A percentile compares a stretch with the other conserved stretches of the same genome.
Evolutionary conservation across 495 filamentous ascomycete species (phyloP).

Genomic region (Sabuloglossum arenarium): DNA sequence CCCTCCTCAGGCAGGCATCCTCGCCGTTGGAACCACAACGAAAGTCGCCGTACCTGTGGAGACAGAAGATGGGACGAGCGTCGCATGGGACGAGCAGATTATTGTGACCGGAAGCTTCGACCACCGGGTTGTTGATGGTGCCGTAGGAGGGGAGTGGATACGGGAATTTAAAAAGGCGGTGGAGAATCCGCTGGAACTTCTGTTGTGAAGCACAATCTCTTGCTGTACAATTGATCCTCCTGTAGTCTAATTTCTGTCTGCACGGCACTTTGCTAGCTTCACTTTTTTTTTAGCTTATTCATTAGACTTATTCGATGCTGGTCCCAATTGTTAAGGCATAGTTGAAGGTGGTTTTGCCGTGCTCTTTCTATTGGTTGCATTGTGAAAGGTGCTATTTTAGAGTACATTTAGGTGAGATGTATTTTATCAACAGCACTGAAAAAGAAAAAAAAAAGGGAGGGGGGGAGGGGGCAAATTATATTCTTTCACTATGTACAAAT

Average conservation of each 20-base stretch:
- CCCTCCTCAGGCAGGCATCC: constrained; percentile 88
- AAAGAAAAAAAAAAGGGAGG: background rate
- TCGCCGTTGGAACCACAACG: constrained; percentile 82
- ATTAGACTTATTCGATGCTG: no score
- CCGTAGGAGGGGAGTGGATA: constrained; percentile 94
- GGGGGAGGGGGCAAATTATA: no score
- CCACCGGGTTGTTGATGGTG: constrained; percentile 86
- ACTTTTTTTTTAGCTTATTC: no score
- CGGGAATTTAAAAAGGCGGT: constrained; percentile 90
- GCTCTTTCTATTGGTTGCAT: no score
- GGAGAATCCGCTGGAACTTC: constrained; percentile 87
- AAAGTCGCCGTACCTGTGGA: constrained; percentile 85
- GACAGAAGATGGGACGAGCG: constrained; percentile 55
- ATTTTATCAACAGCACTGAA: no score
- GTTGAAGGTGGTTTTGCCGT: no score
- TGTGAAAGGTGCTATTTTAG: no score
- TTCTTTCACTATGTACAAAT: background rate
- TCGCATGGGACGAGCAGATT: constrained; percentile 97
- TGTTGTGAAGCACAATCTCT: constrained; percentile 38
- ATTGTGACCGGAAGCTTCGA: constrained; percentile 88
- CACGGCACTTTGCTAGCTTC: background rate
- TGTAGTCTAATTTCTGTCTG: background rate
- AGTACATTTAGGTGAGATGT: no score
- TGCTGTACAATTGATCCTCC: background rate
- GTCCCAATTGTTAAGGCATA: no score